Conservation (phyloP, 257 asterid genomes). For the Nicotiana attenuata region DNA sequence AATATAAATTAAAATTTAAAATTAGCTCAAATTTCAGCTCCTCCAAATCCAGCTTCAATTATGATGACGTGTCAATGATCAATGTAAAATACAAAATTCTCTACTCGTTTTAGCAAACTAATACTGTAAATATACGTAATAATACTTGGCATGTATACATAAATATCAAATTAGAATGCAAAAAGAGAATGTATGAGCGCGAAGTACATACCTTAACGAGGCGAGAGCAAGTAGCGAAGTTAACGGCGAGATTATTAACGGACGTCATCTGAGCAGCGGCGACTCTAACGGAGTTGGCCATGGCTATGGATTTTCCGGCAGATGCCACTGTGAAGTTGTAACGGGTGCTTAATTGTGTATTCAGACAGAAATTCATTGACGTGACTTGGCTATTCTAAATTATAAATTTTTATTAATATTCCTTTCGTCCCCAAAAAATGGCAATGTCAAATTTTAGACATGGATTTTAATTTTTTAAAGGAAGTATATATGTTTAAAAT, state of each 20-base stretch:
- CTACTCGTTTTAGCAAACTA: neutral
- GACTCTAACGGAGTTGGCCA: conserved; percentile 60
- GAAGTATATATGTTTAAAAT: no score
- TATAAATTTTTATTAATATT: neutral
- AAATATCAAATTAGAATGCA: no score
- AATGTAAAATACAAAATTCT: neutral
- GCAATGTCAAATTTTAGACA: no score
- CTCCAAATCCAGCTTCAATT: neutral
- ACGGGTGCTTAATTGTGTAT: neutral
- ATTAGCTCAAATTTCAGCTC: neutral
- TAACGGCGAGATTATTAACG: conserved; percentile 59
- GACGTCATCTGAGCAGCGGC: conserved; percentile 99
- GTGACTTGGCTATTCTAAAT: neutral
- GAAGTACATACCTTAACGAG: conserved; percentile 31
- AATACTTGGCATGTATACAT: neutral
- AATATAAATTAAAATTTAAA: neutral
- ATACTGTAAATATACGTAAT: neutral
- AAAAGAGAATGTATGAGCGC: no score
- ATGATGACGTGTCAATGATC: neutral
- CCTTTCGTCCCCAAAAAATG: neutral
- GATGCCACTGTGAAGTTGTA: neutral
- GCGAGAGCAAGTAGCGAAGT: conserved; percentile 78
- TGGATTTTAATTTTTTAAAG: no score
- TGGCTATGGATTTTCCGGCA: conserved; percentile 29
- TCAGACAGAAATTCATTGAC: neutral